phyloP scores from a whole-genome alignment of 176 grass and related monocot genomes.

The Paspalum vaginatum region DNA sequence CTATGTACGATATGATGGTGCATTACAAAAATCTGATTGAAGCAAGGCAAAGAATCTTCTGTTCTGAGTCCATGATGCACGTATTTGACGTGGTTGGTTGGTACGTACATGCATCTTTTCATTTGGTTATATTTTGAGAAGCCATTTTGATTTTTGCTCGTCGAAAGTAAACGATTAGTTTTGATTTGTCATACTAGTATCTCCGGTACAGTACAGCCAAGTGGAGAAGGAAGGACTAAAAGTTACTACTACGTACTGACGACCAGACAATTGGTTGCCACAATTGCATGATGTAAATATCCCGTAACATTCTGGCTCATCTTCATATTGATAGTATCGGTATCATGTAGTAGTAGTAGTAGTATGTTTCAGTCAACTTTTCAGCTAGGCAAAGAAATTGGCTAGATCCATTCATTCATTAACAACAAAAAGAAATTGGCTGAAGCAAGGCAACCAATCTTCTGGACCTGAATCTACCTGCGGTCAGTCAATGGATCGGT shows the following conservation, averaged over 20 bases:
- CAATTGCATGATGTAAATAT: conserved; percentile 8
- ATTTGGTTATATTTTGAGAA: background rate
- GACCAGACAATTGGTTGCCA: background rate
- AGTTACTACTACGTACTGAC: background rate
- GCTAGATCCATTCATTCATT: too few species aligned
- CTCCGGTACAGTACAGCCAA: background rate
- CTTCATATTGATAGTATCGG: too few species aligned
- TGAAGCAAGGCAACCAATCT: too few species aligned
- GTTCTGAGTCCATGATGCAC: too few species aligned
- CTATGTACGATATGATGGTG: background rate
- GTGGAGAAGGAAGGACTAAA: background rate
- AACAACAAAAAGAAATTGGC: too few species aligned
- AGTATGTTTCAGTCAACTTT: too few species aligned
- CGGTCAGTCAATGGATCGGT: too few species aligned
- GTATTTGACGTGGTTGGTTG: background rate
- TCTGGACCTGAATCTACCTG: too few species aligned
- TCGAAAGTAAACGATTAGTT: background rate
- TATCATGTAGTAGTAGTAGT: too few species aligned
- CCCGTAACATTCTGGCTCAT: background rate
- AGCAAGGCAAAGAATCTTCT: background rate
- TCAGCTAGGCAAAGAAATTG: too few species aligned
- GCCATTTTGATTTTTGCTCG: background rate
- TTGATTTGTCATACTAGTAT: background rate
- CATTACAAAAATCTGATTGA: background rate
- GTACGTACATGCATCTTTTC: background rate